A percentile compares a stretch with the other conserved stretches of the same genome.
phyloP scores from a whole-genome alignment of 2,329 filamentous ascomycete species.

The Blumeriella jaapii region DNA sequence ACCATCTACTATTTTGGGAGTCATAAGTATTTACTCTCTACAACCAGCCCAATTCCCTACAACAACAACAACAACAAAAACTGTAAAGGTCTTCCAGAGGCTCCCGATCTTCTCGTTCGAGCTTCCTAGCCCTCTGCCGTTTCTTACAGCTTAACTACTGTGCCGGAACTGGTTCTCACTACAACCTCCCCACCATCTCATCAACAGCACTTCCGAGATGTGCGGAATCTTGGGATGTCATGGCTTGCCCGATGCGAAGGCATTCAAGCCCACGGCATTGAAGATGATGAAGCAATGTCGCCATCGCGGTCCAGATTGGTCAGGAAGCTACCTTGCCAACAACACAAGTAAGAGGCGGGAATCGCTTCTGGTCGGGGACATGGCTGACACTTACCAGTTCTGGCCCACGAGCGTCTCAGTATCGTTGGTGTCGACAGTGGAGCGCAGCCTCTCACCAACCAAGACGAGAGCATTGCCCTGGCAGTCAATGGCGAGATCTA shows the following conservation, averaged over 20 bases:
- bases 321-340: constrained; percentile 80
- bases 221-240: constrained; percentile 66
- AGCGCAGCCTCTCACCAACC: constrained; percentile 88
- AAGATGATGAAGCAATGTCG: constrained; percentile 95
- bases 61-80: too few relatives aligned
- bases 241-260: constrained; percentile 84
- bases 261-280: constrained; percentile 91
- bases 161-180: too few relatives aligned
- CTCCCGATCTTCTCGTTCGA: too few relatives aligned
- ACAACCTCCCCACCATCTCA: neutral
- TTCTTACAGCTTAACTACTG: too few relatives aligned
- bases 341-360: constrained; percentile 62
- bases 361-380: neutral
- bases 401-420: constrained; percentile 93
- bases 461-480: constrained; percentile 76
- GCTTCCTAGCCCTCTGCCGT: too few relatives aligned
- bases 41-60: constrained; percentile 1
- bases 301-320: constrained; percentile 97
- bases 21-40: constrained; percentile 5
- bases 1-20: constrained; percentile 2
- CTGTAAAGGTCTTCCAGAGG: too few relatives aligned
- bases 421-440: constrained; percentile 94
- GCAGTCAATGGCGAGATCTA: constrained; percentile 99
- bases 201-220: constrained; percentile 11
- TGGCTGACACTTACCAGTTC: constrained; percentile 43